Base-by-base conservation (phyloP, 202 grass and related monocot genomes). In the Schoenoplectus triqueter region DNA sequence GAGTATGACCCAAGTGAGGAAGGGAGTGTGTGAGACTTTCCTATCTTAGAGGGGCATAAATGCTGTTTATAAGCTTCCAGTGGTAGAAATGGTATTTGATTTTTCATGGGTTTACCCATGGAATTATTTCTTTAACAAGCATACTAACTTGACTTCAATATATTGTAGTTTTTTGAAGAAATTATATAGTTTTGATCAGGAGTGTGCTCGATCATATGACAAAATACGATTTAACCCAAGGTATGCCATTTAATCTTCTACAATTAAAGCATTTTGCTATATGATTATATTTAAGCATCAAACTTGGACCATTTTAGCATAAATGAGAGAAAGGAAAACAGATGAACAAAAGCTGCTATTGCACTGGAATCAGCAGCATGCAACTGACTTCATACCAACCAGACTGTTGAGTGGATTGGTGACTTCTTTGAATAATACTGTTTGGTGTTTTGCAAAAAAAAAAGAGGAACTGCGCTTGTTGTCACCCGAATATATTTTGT, bases 181-280 rank as follows among this genome's bases (percentile, higher is more conserved):
- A 82, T 83, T 99, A 39, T 99, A 96, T 82, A 91, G 82, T 0
- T 87, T 71, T 84, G 87, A 47, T 50, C 82, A 92, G 89, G 97
- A 96, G 68, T 99, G 97, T 42, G 91, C 93, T 13, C 91, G 93
- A 1, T 99, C 97, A 15, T 96, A 96, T 4, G 97, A 99, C 80
- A 96, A 91, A 71, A 86, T 99, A 46, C 87, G 86, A 44, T 99
- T 99, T 42, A 80, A 99, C 46, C 97, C 91, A 0, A 94, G 96
- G 96, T 96, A 88, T 82, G 60, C 51, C 64, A 47, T 57, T 69
- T 71, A 62, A 18, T 56, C 15, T 71, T 71, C 40, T 56, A 55
- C 11, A 31, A 56, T 10, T 15, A 40, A 1, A 10, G 45, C 21
- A 54, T 56, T 55, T 77, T 77, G 73, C 4, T 15, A 40, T 22